Base-by-base conservation (phyloP, 2,329 filamentous ascomycete species). In the Diaporthe caulivora region DNA sequence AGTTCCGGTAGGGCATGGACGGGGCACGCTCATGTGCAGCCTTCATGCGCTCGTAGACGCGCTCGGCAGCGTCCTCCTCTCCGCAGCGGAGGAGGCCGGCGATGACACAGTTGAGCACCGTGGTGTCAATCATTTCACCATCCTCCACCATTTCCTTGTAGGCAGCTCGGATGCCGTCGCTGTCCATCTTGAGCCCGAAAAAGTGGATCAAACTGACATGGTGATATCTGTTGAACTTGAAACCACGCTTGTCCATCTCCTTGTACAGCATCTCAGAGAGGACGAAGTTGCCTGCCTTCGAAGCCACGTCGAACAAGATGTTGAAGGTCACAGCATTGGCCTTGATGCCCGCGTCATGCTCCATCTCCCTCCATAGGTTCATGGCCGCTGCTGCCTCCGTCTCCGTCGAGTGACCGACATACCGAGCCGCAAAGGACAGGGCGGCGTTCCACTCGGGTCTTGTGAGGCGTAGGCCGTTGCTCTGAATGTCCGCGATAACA, bases 331-430 rank as follows among this genome's bases (percentile, higher is more conserved):
- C 92, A 64, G 91, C 87, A 77, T 93, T 93, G 47, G 89, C 92
- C 77, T 85, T 84, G 18, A 95, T 82, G 1, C 89, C 88, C 2
- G 92, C 91, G 6, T 90, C 84, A 60, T 89, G 87, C 82, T 99
- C 97, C 95, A 98, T 98, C 78, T 97, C 92, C 76, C 90, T 91
- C 95, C 96, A 99, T 31, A 97, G 83, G 62, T 91, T 89, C 58
- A 99, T 86, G 0, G 94, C 92, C 7, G 90, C 88, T 81, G 94
- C 86, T 55, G 94, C 82, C 80, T 95, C 88, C 53, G 87, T 79
- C 57, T 88, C 86, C 58, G 90, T 87, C 51, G 91, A 86, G 15
- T 79, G 85, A 11, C 89, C 86, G 76, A 92, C 90, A 77, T 93
- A 95, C 72, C 92, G 91, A 49, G 92, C 92, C 13, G 94, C 93